A percentile compares a stretch with the other conserved stretches of the same genome.
phyloP scores from a whole-genome alignment of 768 basidiomycete species.

The Hirschioporus abietinus region DNA sequence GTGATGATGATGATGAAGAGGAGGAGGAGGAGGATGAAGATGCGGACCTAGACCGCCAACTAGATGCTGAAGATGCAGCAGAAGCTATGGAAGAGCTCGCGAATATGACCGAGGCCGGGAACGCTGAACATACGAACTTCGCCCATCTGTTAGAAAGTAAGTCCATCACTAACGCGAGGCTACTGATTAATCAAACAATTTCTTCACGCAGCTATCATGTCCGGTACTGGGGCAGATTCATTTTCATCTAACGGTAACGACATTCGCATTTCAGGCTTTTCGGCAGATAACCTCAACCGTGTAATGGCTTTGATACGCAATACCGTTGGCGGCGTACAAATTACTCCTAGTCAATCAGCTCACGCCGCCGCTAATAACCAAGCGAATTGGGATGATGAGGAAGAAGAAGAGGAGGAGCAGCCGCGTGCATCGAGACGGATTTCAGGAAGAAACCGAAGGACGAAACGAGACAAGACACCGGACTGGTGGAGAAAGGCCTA shows the following conservation, averaged over 20 bases:
- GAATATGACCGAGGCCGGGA: not conserved
- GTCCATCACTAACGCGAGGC: constrained; percentile 23
- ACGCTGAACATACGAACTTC: not conserved
- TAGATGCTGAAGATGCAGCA: constrained; percentile 10
- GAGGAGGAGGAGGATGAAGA: constrained; percentile 25
- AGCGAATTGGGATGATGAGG: constrained; percentile 10
- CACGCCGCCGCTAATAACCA: not conserved
- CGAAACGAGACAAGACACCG: constrained; percentile 19
- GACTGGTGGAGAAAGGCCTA: constrained; percentile 32
- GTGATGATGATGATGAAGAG: constrained; percentile 16
- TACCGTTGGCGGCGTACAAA: not conserved
- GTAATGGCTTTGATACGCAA: not conserved
- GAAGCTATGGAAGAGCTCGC: constrained; percentile 4
- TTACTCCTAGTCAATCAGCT: not conserved
- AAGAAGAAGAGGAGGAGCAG: constrained; percentile 27
- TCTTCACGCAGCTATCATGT: not conserved
- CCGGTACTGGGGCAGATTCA: constrained; percentile 24
- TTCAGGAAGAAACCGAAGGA: constrained; percentile 7
- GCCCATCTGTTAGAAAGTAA: constrained; percentile 1
- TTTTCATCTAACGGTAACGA: constrained; percentile 14
- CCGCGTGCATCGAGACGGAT: not conserved
- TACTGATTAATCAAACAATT: constrained; percentile 6
- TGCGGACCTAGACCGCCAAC: constrained; percentile 12
- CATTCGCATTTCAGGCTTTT: not conserved
- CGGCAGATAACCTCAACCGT: not conserved